Conservation (phyloP, 208 protist species). For the Acanthamoeba healyi region DNA sequence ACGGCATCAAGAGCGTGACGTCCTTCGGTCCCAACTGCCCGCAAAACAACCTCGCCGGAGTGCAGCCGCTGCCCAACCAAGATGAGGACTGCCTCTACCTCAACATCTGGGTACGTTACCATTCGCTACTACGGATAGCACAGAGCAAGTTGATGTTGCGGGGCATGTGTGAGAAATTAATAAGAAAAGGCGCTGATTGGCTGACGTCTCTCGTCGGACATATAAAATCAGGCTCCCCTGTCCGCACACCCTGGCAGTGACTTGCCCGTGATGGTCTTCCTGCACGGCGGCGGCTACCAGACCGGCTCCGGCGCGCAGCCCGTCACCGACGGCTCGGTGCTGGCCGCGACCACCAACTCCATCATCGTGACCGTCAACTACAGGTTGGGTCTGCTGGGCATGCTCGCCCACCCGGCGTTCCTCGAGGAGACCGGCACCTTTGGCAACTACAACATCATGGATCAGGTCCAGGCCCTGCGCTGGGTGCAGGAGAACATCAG, state of each 20-base stretch:
- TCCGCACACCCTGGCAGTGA: not conserved
- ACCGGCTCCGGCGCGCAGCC: slow-evolving; percentile 48
- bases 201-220: not conserved
- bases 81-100: slow-evolving; percentile 73
- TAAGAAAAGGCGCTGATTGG: not conserved
- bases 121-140: not conserved
- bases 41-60: slow-evolving; percentile 25
- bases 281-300: slow-evolving; percentile 75
- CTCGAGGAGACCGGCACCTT: slow-evolving; percentile 46
- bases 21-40: not conserved
- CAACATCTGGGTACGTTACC: slow-evolving; percentile 55
- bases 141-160: not conserved
- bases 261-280: slow-evolving; percentile 77
- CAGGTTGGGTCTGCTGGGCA: slow-evolving; percentile 86
- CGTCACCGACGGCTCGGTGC: slow-evolving; percentile 21
- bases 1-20: not conserved
- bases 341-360: slow-evolving; percentile 44
- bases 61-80: not conserved
- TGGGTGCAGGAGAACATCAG: slow-evolving; percentile 88
- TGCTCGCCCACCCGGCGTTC: slow-evolving; percentile 76
- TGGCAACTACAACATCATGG: slow-evolving; percentile 89
- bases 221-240: not conserved
- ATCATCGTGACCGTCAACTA: slow-evolving; percentile 90
- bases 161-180: not conserved
- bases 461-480: slow-evolving; percentile 86